Evolutionary conservation across 2,329 filamentous ascomycete species (phyloP).

Genomic region (Hypoxylon sp.): DNA sequence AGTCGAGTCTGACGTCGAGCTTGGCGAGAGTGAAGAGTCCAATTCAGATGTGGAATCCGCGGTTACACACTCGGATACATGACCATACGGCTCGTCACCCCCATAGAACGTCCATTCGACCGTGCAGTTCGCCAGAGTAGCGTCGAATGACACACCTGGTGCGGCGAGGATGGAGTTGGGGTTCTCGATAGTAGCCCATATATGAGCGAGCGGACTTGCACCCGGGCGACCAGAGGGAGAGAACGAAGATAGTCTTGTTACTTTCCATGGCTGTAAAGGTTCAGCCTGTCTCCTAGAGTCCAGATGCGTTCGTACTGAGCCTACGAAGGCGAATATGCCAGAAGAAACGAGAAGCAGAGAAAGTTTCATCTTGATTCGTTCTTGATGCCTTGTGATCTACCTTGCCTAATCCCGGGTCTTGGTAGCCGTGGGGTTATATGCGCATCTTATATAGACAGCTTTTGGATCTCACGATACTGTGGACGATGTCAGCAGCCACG

Average conservation of each 20-base stretch:
- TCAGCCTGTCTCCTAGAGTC: not conserved
- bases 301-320: not conserved
- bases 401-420: too few species aligned
- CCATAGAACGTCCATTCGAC: conserved; percentile 34
- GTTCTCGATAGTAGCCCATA: conserved; percentile 41
- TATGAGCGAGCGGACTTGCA: conserved; percentile 28
- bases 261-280: conserved; percentile 38
- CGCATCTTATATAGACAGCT: too few species aligned
- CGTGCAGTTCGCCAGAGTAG: conserved; percentile 40
- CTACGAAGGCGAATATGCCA: conserved; percentile 12
- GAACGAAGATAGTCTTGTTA: conserved; percentile 37
- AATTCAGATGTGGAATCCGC: too few species aligned
- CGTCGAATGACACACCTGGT: conserved; percentile 27
- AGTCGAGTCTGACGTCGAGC: not conserved
- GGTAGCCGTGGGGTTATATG: too few species aligned
- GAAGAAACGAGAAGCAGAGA: conserved; percentile 7
- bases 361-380: conserved; percentile 12
- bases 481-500: too few species aligned
- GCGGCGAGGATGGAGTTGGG: conserved; percentile 38
- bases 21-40: not conserved
- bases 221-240: conserved; percentile 42
- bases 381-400: not conserved
- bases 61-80: conserved; percentile 31
- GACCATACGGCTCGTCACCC: conserved; percentile 28
- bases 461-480: too few species aligned